Percentiles rank a stretch among this genome's conserved stretches.
Conservation (phyloP, 208 protist species). For the Porcisia deanei region DNA sequence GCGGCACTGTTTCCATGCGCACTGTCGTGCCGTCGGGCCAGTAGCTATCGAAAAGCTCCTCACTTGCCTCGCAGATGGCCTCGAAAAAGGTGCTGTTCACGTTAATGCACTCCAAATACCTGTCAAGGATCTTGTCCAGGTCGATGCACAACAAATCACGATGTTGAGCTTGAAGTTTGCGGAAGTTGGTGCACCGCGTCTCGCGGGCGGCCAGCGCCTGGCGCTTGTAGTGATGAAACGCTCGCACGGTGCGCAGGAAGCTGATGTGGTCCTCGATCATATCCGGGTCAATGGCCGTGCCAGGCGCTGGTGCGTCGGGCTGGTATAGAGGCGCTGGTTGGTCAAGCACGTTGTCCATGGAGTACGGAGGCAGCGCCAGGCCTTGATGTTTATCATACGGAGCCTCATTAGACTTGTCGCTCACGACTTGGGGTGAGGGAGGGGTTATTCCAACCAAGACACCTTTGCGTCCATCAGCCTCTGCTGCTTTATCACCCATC, state of each 20-base stretch:
- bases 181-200: slow-evolving; percentile 78
- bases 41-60: slow-evolving; percentile 89
- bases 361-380: slow-evolving; percentile 41
- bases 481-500: neutral
- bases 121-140: slow-evolving; percentile 73
- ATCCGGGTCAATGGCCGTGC: slow-evolving; percentile 43
- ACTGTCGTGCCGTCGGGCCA: slow-evolving; percentile 86
- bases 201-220: slow-evolving; percentile 74
- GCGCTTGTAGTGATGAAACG: slow-evolving; percentile 77
- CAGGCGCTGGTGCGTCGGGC: slow-evolving; percentile 28
- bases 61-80: slow-evolving; percentile 77
- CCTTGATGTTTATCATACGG: slow-evolving; percentile 39
- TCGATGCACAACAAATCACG: slow-evolving; percentile 74
- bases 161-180: slow-evolving; percentile 77
- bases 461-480: neutral
- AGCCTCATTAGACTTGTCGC: slow-evolving; percentile 21
- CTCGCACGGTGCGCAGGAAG: slow-evolving; percentile 84
- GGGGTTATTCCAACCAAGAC: neutral
- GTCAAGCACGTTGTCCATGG: slow-evolving; percentile 17
- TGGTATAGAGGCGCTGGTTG: slow-evolving; percentile 29
- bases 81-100: slow-evolving; percentile 85
- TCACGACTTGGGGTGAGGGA: neutral
- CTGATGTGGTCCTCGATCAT: slow-evolving; percentile 88
- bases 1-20: slow-evolving; percentile 64
- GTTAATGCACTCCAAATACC: slow-evolving; percentile 79